Percentiles rank a stretch among this genome's conserved stretches.
These are phyloP conservation scores for Fusarium nanum DNA, from an alignment of 2,329 filamentous ascomycete species.

Conservation along the genomic window DNA sequence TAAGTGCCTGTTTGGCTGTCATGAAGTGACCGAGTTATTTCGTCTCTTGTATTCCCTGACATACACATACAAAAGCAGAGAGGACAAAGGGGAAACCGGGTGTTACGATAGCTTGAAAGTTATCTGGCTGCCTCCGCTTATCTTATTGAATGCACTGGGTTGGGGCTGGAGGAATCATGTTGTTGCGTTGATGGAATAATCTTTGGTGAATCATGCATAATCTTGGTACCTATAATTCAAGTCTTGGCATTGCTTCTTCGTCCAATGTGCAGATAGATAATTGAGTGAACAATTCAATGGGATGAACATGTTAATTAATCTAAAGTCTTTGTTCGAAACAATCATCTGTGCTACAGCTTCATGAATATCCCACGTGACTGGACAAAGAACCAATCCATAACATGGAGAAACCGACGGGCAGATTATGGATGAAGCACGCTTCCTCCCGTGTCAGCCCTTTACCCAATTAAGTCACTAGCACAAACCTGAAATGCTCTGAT, in stretches of 20 bases:
- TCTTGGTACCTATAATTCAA: neutral
- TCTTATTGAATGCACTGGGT: neutral
- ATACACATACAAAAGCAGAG: neutral
- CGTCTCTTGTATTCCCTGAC: neutral
- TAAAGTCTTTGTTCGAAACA: neutral
- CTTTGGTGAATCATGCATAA: neutral
- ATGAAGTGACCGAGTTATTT: neutral
- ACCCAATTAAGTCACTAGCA: constrained; percentile 3
- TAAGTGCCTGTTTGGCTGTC: neutral
- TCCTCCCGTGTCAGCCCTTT: constrained; percentile 31
- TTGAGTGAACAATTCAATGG: neutral
- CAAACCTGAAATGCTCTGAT: constrained; percentile 5
- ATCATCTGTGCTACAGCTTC: neutral
- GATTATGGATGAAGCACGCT: constrained; percentile 29
- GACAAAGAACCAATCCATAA: neutral
- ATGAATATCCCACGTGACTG: constrained; percentile 19
- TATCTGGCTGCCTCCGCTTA: neutral
- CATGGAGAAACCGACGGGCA: neutral
- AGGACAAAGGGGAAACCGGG: neutral
- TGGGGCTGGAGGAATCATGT: neutral
- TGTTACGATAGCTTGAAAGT: neutral
- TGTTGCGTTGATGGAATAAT: neutral
- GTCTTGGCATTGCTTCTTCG: neutral
- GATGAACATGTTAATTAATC: neutral
- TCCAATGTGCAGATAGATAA: neutral